phyloP scores from a whole-genome alignment of 83 land plant species.

The Isoetes engelmannii region DNA sequence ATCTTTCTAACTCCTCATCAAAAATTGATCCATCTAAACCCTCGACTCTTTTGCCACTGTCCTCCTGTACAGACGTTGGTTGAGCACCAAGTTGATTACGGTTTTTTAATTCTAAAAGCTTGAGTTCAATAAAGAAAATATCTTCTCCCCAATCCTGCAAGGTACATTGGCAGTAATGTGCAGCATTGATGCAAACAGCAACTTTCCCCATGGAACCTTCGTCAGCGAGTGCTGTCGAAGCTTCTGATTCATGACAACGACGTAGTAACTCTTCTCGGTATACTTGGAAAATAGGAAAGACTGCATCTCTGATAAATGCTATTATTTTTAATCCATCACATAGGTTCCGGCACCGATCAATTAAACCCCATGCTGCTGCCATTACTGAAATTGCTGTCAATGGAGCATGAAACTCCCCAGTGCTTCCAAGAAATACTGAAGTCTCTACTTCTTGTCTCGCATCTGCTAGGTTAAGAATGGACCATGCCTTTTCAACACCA shows the following conservation, averaged over 20 bases:
- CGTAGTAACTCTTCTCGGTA: constrained; percentile 50
- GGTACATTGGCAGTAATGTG: constrained; percentile 55
- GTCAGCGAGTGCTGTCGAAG: constrained; percentile 73
- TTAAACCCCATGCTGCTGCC: constrained; percentile 36
- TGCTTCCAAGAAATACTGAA: background rate
- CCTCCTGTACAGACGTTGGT: constrained; percentile 7
- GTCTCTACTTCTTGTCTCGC: constrained; percentile 25
- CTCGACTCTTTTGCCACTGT: constrained; percentile 15
- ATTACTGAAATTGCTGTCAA: constrained; percentile 44
- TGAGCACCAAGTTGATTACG: background rate
- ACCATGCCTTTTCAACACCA: constrained; percentile 22
- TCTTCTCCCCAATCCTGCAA: constrained; percentile 86
- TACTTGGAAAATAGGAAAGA: constrained; percentile 43
- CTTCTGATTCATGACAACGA: constrained; percentile 90
- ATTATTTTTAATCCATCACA: constrained; percentile 50
- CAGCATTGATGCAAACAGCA: constrained; percentile 66
- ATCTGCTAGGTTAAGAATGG: background rate
- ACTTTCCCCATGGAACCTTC: constrained; percentile 68
- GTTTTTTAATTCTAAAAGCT: constrained; percentile 2
- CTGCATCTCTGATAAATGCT: constrained; percentile 45
- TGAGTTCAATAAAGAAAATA: constrained; percentile 75
- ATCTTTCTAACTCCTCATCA: constrained; percentile 48
- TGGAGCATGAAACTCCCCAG: constrained; percentile 45
- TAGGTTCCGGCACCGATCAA: constrained; percentile 67
- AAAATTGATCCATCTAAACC: constrained; percentile 39